Evolutionary conservation across 148 eudicot species (phyloP).

Genomic region (Diospyros kaki): DNA sequence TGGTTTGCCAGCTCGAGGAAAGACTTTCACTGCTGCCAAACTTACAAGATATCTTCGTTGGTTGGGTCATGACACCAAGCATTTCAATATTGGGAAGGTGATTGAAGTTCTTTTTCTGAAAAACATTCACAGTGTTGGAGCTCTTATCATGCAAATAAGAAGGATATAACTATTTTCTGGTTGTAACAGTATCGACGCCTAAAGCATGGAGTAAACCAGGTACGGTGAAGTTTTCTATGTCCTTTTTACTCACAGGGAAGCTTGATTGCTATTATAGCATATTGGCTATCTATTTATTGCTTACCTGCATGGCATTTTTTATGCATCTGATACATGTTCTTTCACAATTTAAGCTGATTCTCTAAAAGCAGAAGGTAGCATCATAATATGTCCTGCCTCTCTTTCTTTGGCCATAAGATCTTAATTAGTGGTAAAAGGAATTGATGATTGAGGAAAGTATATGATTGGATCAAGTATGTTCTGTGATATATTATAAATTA

Average conservation of each 20-base stretch:
- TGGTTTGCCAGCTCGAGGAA: slow-evolving; percentile 98
- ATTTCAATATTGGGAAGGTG: slow-evolving; percentile 99
- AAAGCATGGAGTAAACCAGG: slow-evolving; percentile 93
- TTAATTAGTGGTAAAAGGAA: background rate
- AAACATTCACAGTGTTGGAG: slow-evolving; percentile 4
- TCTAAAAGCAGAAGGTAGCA: too few species aligned
- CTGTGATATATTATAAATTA: background rate
- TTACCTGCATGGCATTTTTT: too few species aligned
- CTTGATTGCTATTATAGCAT: background rate
- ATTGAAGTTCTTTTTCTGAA: slow-evolving; percentile 15
- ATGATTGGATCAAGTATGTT: background rate
- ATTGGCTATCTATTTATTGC: background rate
- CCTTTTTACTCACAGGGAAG: background rate
- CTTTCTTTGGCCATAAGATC: background rate
- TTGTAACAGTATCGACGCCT: slow-evolving; percentile 88
- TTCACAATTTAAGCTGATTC: too few species aligned
- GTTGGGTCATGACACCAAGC: slow-evolving; percentile 99
- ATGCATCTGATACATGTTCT: too few species aligned
- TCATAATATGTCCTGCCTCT: background rate
- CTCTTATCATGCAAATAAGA: slow-evolving; percentile 15
- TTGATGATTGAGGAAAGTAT: background rate
- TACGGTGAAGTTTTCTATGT: slow-evolving; percentile 17
- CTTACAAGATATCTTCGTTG: slow-evolving; percentile 97
- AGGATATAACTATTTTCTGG: slow-evolving; percentile 22
- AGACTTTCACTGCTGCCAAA: slow-evolving; percentile 97